Conservation (phyloP, 2,329 filamentous ascomycete species). For the Diaporthe citriasiana region DNA sequence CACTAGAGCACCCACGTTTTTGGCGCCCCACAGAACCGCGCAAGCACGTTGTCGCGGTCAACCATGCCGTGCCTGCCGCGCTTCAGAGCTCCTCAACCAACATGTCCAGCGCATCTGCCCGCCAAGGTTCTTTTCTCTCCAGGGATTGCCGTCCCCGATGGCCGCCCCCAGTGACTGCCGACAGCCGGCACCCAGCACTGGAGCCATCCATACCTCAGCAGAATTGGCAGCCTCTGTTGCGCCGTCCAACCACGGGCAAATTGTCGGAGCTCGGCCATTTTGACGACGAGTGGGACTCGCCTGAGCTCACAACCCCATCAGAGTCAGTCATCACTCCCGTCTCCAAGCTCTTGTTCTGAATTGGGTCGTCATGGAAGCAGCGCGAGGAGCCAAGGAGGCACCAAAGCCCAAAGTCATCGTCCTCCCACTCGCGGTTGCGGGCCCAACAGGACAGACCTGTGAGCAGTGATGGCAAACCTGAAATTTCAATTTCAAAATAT, state of each 20-base stretch:
- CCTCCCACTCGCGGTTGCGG: neutral
- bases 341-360: neutral
- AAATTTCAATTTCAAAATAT: too few species aligned
- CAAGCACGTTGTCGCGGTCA: slow-evolving; percentile 10
- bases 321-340: neutral
- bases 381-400: neutral
- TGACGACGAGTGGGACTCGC: neutral
- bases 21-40: neutral
- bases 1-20: neutral
- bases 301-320: neutral
- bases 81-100: neutral
- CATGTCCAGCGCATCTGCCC: neutral
- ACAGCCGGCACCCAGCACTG: slow-evolving; percentile 1
- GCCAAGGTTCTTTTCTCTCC: neutral
- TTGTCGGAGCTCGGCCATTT: neutral
- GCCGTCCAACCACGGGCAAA: neutral
- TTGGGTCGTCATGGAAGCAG: neutral
- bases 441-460: neutral
- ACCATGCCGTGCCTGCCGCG: neutral
- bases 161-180: neutral
- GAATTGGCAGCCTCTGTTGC: neutral
- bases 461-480: too few species aligned
- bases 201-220: neutral
- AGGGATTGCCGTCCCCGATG: neutral
- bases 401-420: neutral